Evolutionary conservation across 257 asterid genomes (phyloP).

Genomic region (Jacaranda mimosifolia): DNA sequence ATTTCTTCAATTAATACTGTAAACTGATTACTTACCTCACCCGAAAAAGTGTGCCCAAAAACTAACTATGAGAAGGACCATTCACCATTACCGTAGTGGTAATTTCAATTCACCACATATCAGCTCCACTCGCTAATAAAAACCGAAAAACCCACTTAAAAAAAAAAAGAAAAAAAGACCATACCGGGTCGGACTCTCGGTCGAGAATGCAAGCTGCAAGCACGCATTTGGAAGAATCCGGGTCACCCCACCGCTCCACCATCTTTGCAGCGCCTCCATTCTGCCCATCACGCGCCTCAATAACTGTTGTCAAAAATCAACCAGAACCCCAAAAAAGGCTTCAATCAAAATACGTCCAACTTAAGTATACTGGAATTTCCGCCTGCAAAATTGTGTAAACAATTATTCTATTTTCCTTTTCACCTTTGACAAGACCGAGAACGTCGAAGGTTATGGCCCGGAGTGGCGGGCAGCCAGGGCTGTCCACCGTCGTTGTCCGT

Average conservation of each 20-base stretch:
- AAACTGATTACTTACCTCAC: no score
- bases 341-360: neutral
- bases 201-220: conserved; percentile 74
- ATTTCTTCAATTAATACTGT: no score
- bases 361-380: neutral
- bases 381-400: neutral
- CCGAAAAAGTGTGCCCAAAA: no score
- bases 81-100: neutral
- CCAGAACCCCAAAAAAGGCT: neutral
- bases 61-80: no score
- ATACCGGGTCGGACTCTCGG: conserved; percentile 83
- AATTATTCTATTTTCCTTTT: neutral
- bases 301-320: neutral
- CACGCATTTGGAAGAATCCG: conserved; percentile 73
- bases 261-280: conserved; percentile 65
- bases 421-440: conserved; percentile 93
- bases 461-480: conserved; percentile 83
- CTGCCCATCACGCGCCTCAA: neutral
- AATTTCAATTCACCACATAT: no score
- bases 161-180: conserved; percentile 20
- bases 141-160: neutral
- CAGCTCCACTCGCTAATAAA: neutral
- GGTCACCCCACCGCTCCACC: conserved; percentile 92
- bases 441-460: conserved; percentile 81
- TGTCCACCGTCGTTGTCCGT: conserved; percentile 77